These are phyloP conservation scores for Lactarius trivialis DNA, from an alignment of 768 basidiomycete species.

Conservation along the genomic window DNA sequence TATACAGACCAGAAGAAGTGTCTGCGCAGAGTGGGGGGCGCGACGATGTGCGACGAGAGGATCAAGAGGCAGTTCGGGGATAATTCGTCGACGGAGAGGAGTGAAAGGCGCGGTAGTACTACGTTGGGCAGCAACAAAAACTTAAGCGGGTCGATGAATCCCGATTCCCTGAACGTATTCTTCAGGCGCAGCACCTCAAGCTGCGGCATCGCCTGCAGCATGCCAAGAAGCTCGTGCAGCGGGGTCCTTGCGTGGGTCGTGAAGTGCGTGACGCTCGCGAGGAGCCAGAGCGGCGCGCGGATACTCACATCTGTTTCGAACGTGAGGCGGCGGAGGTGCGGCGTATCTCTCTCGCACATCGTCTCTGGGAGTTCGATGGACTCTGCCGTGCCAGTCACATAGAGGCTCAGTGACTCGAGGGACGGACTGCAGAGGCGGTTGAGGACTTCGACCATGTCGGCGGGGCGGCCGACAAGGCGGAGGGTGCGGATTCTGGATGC, in stretches of 20 bases:
- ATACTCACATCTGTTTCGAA: not conserved
- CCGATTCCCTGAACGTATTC: too few relatives aligned
- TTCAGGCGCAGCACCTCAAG: constrained; percentile 9
- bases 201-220: constrained; percentile 8
- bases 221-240: not conserved
- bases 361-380: constrained; percentile 1
- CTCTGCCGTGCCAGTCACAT: not conserved
- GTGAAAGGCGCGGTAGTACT: not conserved
- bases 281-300: constrained; percentile 7
- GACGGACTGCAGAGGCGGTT: constrained; percentile 10
- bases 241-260: not conserved
- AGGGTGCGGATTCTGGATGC: constrained; percentile 9
- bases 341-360: constrained; percentile 4
- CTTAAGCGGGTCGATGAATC: too few relatives aligned
- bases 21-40: constrained; percentile 5
- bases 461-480: constrained; percentile 7
- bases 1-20: constrained; percentile 17
- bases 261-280: constrained; percentile 4
- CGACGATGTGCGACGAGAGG: constrained; percentile 2
- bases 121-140: too few relatives aligned
- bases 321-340: constrained; percentile 1
- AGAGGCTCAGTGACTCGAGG: constrained; percentile 1
- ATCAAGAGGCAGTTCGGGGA: not conserved
- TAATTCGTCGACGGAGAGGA: constrained; percentile 6
- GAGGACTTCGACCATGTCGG: constrained; percentile 5